Percentiles rank a stretch among this genome's conserved stretches.
phyloP scores from a whole-genome alignment of 345 rosid genomes.

The Eutrema yunnanense region DNA sequence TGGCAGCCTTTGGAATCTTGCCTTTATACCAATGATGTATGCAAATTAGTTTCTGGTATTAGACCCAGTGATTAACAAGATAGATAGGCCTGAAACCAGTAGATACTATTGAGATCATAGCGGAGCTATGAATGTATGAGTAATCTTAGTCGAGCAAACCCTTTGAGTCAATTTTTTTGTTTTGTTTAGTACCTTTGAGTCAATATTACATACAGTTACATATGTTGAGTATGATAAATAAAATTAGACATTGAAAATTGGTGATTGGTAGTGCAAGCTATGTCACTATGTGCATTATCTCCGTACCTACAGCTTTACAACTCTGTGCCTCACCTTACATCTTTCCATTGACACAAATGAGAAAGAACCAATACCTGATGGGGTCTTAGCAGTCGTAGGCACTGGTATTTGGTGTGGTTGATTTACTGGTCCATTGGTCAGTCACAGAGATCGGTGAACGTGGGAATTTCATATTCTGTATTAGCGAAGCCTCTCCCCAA shows the following conservation, averaged over 20 bases:
- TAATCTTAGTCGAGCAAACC: not conserved
- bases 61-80: not conserved
- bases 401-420: constrained; percentile 39
- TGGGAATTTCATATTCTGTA: constrained; percentile 27
- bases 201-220: constrained; percentile 1
- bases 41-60: not conserved
- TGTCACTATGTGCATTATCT: constrained; percentile 21
- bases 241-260: constrained; percentile 3
- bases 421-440: constrained; percentile 41
- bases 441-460: constrained; percentile 59
- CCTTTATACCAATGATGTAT: not conserved
- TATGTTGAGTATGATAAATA: not conserved
- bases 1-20: not conserved
- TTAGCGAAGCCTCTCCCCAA: constrained; percentile 29
- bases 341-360: constrained; percentile 1
- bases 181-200: not conserved
- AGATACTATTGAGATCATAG: not conserved
- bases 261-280: constrained; percentile 14
- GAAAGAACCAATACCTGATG: constrained; percentile 10
- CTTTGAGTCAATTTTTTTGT: constrained; percentile 8
- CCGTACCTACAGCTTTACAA: constrained; percentile 8
- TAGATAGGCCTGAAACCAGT: not conserved
- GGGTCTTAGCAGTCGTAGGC: constrained; percentile 7
- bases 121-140: not conserved
- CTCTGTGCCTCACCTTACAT: not conserved